Conservation (phyloP, 176 grass and related monocot genomes). For the Musa beccarii region DNA sequence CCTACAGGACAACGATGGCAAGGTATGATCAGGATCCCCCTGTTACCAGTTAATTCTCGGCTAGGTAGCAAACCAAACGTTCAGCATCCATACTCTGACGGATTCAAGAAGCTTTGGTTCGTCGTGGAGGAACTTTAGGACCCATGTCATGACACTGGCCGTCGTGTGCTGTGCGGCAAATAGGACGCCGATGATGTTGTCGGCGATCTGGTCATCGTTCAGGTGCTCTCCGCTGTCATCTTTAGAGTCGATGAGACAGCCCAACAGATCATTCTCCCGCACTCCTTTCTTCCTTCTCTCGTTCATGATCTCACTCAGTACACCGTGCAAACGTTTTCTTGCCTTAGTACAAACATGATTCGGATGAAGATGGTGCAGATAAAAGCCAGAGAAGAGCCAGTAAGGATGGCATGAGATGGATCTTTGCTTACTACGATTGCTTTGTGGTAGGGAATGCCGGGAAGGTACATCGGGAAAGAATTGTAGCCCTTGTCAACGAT, state of each 20-base stretch:
- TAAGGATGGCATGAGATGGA: neutral
- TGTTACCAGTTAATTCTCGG: neutral
- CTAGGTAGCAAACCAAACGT: too few species aligned
- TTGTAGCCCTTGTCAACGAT: slow-evolving; percentile 94
- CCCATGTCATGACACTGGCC: slow-evolving; percentile 90
- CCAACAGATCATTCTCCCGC: slow-evolving; percentile 49
- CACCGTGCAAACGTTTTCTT: slow-evolving; percentile 38
- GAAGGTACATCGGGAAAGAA: slow-evolving; percentile 65
- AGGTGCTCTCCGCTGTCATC: slow-evolving; percentile 35
- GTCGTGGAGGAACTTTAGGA: slow-evolving; percentile 81
- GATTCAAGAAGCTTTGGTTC: slow-evolving; percentile 46
- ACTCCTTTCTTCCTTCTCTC: slow-evolving; percentile 31
- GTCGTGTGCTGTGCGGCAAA: slow-evolving; percentile 98
- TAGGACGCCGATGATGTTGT: slow-evolving; percentile 91
- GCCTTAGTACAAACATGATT: slow-evolving; percentile 25
- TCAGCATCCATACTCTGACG: slow-evolving; percentile 28
- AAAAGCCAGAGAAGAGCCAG: too few species aligned
- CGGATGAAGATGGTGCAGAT: too few species aligned
- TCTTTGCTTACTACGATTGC: slow-evolving; percentile 51
- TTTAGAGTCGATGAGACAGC: slow-evolving; percentile 51
- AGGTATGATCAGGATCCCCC: neutral
- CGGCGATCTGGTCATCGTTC: slow-evolving; percentile 63
- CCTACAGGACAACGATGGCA: slow-evolving; percentile 16
- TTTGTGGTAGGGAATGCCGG: slow-evolving; percentile 60
- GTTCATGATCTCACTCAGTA: slow-evolving; percentile 62